A percentile compares a stretch with the other conserved stretches of the same genome.
phyloP scores from a whole-genome alignment of 2,329 filamentous ascomycete genomes.

The Paracoccidioides lutzii region DNA sequence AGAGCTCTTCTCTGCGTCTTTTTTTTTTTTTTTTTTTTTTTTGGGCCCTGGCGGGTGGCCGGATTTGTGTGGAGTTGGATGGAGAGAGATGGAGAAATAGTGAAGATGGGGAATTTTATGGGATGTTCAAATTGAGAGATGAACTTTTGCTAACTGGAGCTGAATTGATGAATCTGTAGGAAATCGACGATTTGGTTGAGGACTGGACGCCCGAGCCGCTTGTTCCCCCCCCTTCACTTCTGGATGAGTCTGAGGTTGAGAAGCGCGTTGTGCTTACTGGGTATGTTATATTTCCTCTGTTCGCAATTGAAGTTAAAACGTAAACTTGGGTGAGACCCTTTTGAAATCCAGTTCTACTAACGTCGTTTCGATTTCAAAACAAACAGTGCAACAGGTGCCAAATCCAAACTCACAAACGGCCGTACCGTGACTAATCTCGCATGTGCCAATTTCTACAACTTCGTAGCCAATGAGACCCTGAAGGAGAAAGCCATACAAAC shows the following conservation, averaged over 20 bases:
- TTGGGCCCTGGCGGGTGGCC: not conserved
- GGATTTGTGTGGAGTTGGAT: not conserved
- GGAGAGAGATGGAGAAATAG: not conserved
- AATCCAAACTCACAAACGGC: constrained; percentile 76
- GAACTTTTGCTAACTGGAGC: not conserved
- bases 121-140: not conserved
- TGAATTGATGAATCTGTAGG: constrained; percentile 34
- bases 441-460: constrained; percentile 96
- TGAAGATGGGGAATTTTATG: not conserved
- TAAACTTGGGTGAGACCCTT: not conserved
- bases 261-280: constrained; percentile 78
- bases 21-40: not conserved
- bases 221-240: constrained; percentile 56
- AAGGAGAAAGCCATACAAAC: constrained; percentile 93
- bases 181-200: constrained; percentile 92
- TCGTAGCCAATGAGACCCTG: constrained; percentile 80
- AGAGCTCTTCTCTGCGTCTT: not conserved
- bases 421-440: constrained; percentile 87
- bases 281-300: constrained; percentile 36
- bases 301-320: not conserved
- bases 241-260: constrained; percentile 73
- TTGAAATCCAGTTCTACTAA: not conserved
- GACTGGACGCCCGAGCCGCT: constrained; percentile 94
- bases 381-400: constrained; percentile 69
- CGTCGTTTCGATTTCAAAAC: not conserved